A percentile compares a stretch with the other conserved stretches of the same genome.
These are phyloP conservation scores for Paracamarosporium sp. DNA, from an alignment of 2,329 filamentous ascomycete genomes.

Conservation along the genomic window DNA sequence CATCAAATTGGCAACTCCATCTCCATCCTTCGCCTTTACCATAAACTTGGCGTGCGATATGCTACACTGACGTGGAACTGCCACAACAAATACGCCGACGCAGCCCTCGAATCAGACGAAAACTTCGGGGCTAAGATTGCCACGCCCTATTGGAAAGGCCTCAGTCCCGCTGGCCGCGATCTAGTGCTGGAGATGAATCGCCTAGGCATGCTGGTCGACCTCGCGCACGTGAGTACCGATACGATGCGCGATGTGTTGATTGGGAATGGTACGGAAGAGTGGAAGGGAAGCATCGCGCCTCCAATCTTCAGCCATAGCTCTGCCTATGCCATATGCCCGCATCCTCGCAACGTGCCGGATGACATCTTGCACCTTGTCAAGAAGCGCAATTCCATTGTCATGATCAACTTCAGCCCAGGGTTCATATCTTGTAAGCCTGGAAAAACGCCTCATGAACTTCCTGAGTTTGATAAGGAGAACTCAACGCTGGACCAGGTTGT, in stretches of 20 bases:
- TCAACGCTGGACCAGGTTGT: conserved; percentile 79
- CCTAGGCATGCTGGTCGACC: conserved; percentile 90
- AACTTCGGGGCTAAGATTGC: conserved; percentile 48
- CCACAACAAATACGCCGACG: conserved; percentile 88
- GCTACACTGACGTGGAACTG: conserved; percentile 92
- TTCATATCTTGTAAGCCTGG: conserved; percentile 79
- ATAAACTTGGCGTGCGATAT: conserved; percentile 83
- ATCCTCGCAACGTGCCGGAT: conserved; percentile 90
- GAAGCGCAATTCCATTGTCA: conserved; percentile 75
- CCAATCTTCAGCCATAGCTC: conserved; percentile 91
- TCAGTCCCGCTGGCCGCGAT: conserved; percentile 72
- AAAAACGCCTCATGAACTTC: conserved; percentile 67
- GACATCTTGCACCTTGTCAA: conserved; percentile 80
- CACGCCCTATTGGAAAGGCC: conserved; percentile 71
- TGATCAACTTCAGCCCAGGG: conserved; percentile 87
- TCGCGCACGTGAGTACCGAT: conserved; percentile 78
- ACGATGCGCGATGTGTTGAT: conserved; percentile 86
- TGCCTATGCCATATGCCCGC: conserved; percentile 79
- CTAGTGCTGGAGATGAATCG: conserved; percentile 91
- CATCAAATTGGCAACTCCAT: conserved; percentile 92
- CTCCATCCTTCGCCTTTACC: conserved; percentile 75
- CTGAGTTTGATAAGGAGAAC: conserved; percentile 70
- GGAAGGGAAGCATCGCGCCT: conserved; percentile 78
- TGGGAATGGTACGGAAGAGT: conserved; percentile 58
- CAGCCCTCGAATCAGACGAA: conserved; percentile 68